Evolutionary conservation across 805 yeast species (phyloP), one percentile per base, ranked within the genome.

Genomic region (Monosporozyma solicola): DNA sequence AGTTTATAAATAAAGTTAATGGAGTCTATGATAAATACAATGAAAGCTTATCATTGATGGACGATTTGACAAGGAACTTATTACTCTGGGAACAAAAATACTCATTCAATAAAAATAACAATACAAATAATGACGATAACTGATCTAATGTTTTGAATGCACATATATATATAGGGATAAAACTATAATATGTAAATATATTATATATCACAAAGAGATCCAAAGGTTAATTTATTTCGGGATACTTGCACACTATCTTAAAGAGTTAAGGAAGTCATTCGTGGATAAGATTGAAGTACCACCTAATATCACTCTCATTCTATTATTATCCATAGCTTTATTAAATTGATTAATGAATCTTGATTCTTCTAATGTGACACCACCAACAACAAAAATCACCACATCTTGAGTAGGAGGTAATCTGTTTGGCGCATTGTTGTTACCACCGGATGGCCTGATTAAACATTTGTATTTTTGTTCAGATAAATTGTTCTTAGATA

Each of bases 341-440:
- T 85, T 84, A 57, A 90, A 74, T 55, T 89, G 87, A 52, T 85
- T 81, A 4, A 91, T 81, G 25, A 90, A 70, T 56, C 97, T 78
- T 0, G 95, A 87, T 66, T 94, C 99, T 67, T 92, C 98, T 65
- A 81, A 89, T 1, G 98, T 92, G 2, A 80, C 85, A 15, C 99
- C 99, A 5, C 97, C 98, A 50, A 88, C 80, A 51, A 86, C 70
- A 63, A 82, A 87, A 1, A 87, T 72, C 3, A 87, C 76, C n/a
- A 87, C 72, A 59, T 86, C 91, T 60, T 84, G 87, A 1, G 79
- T 74, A 16, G 51, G 60, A 29, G 59, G 52, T 6, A n/a, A 46
- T 7, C n/a, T 13, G 0, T 25, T 39, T n/a, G 46, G 50, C 6
- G 51, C 24, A 1, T 43, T n/a, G 11, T 11, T 50, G 20, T 4